Base-by-base conservation (phyloP, 2,329 filamentous ascomycete species). In the Tolypocladium pustulatum region DNA sequence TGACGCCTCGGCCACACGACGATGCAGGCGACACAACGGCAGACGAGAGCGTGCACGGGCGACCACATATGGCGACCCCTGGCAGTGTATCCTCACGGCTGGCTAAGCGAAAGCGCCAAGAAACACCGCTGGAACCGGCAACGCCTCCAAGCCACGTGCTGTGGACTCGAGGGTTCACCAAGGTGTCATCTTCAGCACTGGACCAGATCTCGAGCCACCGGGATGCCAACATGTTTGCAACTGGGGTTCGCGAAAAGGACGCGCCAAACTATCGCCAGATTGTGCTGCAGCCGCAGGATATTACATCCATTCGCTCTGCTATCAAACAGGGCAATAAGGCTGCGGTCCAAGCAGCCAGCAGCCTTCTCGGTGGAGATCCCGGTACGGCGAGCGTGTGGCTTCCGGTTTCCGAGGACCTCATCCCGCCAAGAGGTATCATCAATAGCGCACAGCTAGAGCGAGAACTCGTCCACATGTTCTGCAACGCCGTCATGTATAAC, bases 401-500 rank as follows among this genome's bases (percentile, higher is more conserved):
- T 8, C 85, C 89, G 10, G 81, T 89, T 59, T 88, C 83, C 2
- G 82, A 87, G 55, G 90, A 97, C 59, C 78, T 96, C 32, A 80
- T 93, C 2, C 90, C 93, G 2, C 93, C 94, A 0, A 90, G 86
- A 65, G 90, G 87, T 25, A 96, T 97, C 66, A 90, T 97, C 72
- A 97, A 97, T 72, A 92, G 89, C 56, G 85, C 88, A 1, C 94
- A 97, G 71, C 80, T 97, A 20, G 93, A 97, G 73, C 90, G 91
- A 64, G 93, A 97, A 71, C 78, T 97, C 13, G 90, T 95, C 66
- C 89, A 95, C 66, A 97, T 97, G 90, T 96, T 97, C 71, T 91
- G 91, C 64, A 97, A 97, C 68, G 93, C 94, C 22, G 89, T 97
- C 73, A 97, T 99, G 94, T 99, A 96, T 78, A 97, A 97, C 66